These are phyloP conservation scores for Aspergillus wentii DNA, from an alignment of 495 filamentous ascomycete genomes.

Conservation along the genomic window DNA sequence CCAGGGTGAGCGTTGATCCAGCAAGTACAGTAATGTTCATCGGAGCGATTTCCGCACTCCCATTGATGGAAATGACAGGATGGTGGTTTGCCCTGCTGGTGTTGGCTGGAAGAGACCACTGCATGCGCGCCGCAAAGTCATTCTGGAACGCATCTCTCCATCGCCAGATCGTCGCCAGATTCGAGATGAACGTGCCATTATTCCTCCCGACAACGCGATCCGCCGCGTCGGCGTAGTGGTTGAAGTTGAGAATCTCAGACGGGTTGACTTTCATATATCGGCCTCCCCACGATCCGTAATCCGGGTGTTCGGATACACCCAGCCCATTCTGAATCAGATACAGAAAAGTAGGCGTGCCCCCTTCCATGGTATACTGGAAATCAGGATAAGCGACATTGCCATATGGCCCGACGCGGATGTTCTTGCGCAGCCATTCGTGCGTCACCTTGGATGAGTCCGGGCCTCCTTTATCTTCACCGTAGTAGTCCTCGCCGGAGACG, in stretches of 20 bases:
- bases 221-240: conserved; percentile 35
- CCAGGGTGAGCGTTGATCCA: conserved; percentile 28
- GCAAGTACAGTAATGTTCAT: conserved; percentile 27
- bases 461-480: conserved; percentile 39
- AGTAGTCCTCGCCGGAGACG: conserved; percentile 40
- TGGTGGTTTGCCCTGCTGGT: conserved; percentile 31
- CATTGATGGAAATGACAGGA: conserved; percentile 39
- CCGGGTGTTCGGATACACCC: conserved; percentile 34
- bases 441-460: conserved; percentile 34
- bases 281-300: conserved; percentile 46
- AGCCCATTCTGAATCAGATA: conserved; percentile 46
- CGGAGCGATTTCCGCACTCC: conserved; percentile 19
- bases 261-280: conserved; percentile 27
- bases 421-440: conserved; percentile 39
- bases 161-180: conserved; percentile 46
- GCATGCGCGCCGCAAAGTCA: conserved; percentile 46
- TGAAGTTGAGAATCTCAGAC: conserved; percentile 7
- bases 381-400: conserved; percentile 39
- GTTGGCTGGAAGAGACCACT: conserved; percentile 35
- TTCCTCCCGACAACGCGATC: conserved; percentile 36
- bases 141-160: conserved; percentile 45
- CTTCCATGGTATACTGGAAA: conserved; percentile 38
- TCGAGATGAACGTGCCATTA: conserved; percentile 28
- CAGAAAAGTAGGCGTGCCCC: conserved; percentile 43
- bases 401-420: conserved; percentile 40